These are phyloP conservation scores for Tephrocybe rancida DNA, from an alignment of 768 basidiomycete species.

Conservation along the genomic window DNA sequence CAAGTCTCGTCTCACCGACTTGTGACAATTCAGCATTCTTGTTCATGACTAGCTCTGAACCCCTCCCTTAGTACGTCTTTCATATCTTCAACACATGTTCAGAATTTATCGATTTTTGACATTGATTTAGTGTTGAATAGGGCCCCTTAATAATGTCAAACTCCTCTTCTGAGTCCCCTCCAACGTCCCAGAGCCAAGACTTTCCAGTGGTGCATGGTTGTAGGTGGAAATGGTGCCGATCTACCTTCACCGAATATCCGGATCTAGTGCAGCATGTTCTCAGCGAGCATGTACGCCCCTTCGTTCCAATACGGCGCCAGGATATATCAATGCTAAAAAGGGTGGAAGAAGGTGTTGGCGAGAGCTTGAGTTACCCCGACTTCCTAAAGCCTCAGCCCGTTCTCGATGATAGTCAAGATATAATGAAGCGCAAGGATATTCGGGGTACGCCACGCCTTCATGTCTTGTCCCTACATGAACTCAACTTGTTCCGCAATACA, in stretches of 20 bases:
- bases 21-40: not conserved
- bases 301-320: constrained; percentile 41
- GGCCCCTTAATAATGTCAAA: too few relatives aligned
- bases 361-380: constrained; percentile 31
- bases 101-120: too few relatives aligned
- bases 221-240: constrained; percentile 57
- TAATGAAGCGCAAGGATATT: not conserved
- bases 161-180: too few relatives aligned
- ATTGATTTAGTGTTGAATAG: too few relatives aligned
- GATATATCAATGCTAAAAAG: constrained; percentile 47
- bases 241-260: constrained; percentile 35
- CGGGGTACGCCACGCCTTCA: constrained; percentile 5
- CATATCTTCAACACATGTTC: too few relatives aligned
- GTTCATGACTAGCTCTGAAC: too few relatives aligned
- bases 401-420: not conserved
- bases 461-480: not conserved
- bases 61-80: not conserved
- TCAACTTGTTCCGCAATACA: not conserved
- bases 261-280: constrained; percentile 49
- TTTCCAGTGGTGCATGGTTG: constrained; percentile 34
- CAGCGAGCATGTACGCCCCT: constrained; percentile 45
- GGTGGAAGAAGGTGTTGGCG: constrained; percentile 47
- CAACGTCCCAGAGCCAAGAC: constrained; percentile 8
- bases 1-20: not conserved
- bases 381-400: constrained; percentile 8